Conservation (phyloP, 2,329 filamentous ascomycete genomes). For the Colletotrichum tamarilloi region DNA sequence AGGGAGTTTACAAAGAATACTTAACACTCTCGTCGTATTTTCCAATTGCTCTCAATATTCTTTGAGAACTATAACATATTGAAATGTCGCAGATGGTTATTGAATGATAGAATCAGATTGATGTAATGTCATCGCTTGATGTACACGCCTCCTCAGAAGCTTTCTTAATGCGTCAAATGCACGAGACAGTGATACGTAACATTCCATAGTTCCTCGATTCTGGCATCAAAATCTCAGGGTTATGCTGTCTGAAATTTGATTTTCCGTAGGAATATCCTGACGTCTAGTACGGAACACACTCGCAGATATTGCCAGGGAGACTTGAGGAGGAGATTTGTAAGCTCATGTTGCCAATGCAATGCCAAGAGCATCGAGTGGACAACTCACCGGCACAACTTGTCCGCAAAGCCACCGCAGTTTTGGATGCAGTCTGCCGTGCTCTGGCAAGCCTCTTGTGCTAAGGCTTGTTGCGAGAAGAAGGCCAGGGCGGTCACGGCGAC, state of each 20-base stretch:
- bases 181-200: no score
- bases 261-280: background rate
- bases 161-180: no score
- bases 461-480: background rate
- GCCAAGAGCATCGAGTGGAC: conserved; percentile 38
- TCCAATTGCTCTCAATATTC: no score
- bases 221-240: no score
- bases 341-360: background rate
- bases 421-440: background rate
- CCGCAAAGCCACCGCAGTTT: background rate
- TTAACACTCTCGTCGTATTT: no score
- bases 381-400: background rate
- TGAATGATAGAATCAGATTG: background rate
- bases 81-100: accelerated
- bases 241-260: no score
- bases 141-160: background rate
- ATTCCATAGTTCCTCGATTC: no score
- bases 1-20: no score
- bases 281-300: background rate
- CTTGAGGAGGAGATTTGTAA: background rate
- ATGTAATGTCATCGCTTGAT: background rate
- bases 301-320: background rate
- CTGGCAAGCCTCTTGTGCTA: background rate
- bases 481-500: background rate
- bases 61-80: no score